phyloP scores from a whole-genome alignment of 495 filamentous ascomycete species.

The Tuber melanosporum region DNA sequence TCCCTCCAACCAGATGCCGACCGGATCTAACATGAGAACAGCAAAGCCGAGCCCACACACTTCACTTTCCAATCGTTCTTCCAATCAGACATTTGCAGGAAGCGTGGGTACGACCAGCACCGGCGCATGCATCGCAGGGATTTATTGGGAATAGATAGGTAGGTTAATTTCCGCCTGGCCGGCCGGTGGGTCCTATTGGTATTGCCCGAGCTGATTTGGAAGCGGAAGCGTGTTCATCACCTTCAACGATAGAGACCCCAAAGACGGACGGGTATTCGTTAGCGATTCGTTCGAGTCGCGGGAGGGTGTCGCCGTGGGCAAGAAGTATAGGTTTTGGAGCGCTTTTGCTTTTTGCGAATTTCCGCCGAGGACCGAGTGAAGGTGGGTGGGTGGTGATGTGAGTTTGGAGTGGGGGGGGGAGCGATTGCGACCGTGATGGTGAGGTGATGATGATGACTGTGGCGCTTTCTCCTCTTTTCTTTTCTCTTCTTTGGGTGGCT shows the following conservation, averaged over 20 bases:
- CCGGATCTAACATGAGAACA: conserved; percentile 9
- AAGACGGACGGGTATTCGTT: conserved; percentile 15
- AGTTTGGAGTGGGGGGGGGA: too few relatives aligned
- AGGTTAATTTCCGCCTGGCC: not conserved
- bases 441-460: not conserved
- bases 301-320: conserved; percentile 9
- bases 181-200: not conserved
- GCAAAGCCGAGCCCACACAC: conserved; percentile 16
- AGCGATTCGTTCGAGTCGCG: conserved; percentile 17
- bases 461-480: not conserved
- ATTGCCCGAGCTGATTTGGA: not conserved
- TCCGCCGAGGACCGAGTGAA: not conserved
- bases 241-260: conserved; percentile 3
- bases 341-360: conserved; percentile 26
- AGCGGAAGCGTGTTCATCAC: conserved; percentile 15
- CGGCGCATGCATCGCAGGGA: conserved; percentile 20
- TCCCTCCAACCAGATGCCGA: not conserved
- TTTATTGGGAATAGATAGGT: conserved; percentile 29
- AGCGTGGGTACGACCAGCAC: conserved; percentile 15
- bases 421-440: not conserved
- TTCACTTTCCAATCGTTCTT: conserved; percentile 27
- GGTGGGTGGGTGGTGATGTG: not conserved
- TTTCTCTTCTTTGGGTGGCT: not conserved
- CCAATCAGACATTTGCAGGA: conserved; percentile 16
- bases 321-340: conserved; percentile 31